phyloP scores from a whole-genome alignment of 73 alveolate species.

The Paramecium biaurelia region DNA sequence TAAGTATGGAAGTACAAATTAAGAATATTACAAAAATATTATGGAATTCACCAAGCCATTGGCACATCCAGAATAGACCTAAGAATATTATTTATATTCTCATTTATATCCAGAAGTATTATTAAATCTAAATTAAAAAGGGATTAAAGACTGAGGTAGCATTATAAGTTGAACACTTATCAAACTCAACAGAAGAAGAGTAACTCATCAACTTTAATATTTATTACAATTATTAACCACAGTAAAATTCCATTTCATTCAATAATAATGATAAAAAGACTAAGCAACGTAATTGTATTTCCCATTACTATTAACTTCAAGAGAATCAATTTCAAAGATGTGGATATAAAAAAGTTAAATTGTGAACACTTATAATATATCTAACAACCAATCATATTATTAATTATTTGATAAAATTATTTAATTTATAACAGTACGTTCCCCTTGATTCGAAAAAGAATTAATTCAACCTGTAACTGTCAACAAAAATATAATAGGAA shows the following conservation, averaged over 20 bases:
- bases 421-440: neutral
- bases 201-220: neutral
- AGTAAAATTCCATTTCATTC: neutral
- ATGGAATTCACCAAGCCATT: constrained; percentile 15
- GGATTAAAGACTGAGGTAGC: neutral
- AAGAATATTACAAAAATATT: constrained; percentile 27
- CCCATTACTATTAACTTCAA: neutral
- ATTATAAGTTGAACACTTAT: neutral
- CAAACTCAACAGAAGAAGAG: neutral
- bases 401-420: neutral
- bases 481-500: neutral
- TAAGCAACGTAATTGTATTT: neutral
- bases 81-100: constrained; percentile 2
- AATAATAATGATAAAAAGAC: neutral
- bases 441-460: neutral
- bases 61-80: neutral
- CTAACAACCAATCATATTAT: neutral
- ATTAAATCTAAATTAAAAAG: neutral
- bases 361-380: neutral
- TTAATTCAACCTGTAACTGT: neutral
- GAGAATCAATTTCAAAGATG: neutral
- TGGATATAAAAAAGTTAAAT: neutral
- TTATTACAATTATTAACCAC: neutral
- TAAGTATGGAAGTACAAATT: neutral
- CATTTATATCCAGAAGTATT: constrained; percentile 31